Percentiles rank a stretch among this genome's conserved stretches.
phyloP scores from a whole-genome alignment of 495 filamentous ascomycete genomes.

The Aspergillus ostianus region DNA sequence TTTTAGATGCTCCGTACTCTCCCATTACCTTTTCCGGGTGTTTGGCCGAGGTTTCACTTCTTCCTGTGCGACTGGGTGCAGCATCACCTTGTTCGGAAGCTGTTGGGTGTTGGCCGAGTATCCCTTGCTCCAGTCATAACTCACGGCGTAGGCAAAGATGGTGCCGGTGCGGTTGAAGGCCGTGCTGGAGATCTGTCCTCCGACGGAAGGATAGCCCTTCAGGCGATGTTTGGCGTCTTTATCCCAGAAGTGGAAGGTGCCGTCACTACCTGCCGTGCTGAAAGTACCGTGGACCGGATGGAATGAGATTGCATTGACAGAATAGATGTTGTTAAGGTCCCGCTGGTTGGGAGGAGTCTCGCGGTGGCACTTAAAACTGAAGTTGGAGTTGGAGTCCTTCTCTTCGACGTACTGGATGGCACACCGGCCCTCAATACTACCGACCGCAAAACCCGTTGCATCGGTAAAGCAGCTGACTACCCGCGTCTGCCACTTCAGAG shows the following conservation, averaged over 20 bases:
- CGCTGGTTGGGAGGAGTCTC: slow-evolving; percentile 62
- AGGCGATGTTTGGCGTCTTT: slow-evolving; percentile 83
- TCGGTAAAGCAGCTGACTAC: slow-evolving; percentile 83
- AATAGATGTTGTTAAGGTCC: slow-evolving; percentile 75
- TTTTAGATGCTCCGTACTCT: slow-evolving; percentile 1
- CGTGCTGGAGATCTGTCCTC: slow-evolving; percentile 74
- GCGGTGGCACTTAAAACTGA: slow-evolving; percentile 93
- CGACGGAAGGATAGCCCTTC: slow-evolving; percentile 83
- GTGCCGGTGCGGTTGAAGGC: slow-evolving; percentile 73
- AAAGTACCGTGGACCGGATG: slow-evolving; percentile 86
- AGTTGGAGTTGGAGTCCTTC: slow-evolving; percentile 77
- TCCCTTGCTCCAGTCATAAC: slow-evolving; percentile 95
- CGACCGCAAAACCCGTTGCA: slow-evolving; percentile 79
- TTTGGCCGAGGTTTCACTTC: slow-evolving; percentile 79
- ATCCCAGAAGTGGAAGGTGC: slow-evolving; percentile 90
- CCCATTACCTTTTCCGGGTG: slow-evolving; percentile 64
- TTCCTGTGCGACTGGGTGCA: slow-evolving; percentile 72
- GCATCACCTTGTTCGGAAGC: slow-evolving; percentile 78
- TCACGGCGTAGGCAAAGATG: slow-evolving; percentile 87
- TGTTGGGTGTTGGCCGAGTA: slow-evolving; percentile 68
- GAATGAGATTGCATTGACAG: slow-evolving; percentile 87
- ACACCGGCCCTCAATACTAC: slow-evolving; percentile 86
- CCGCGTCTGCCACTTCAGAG: slow-evolving; percentile 85
- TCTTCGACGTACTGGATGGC: slow-evolving; percentile 88
- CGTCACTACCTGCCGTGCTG: slow-evolving; percentile 84